Percentiles rank a stretch among this genome's conserved stretches.
Evolutionary conservation across 345 rosid species (phyloP).

Genomic region (Anastatica hierochuntica): DNA sequence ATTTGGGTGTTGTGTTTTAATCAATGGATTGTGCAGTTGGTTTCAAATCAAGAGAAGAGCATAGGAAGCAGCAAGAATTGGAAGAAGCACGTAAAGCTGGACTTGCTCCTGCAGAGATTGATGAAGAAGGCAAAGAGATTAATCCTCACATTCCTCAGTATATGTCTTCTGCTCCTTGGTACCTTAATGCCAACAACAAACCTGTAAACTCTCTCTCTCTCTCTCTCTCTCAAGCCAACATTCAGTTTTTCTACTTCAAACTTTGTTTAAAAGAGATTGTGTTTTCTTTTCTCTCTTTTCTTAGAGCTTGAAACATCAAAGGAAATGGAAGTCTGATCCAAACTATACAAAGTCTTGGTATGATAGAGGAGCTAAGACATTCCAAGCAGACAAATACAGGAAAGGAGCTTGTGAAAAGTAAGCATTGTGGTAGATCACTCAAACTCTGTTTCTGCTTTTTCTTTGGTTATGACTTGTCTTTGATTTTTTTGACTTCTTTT

Average conservation of each 20-base stretch:
- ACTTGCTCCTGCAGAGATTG: slow-evolving; percentile 37
- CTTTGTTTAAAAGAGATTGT: no score
- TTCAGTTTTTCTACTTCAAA: no score
- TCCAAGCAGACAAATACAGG: slow-evolving; percentile 61
- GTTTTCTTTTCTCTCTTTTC: no score
- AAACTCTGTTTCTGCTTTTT: no score
- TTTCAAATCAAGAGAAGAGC: slow-evolving; percentile 60
- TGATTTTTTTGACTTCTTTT: no score
- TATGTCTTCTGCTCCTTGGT: slow-evolving; percentile 74
- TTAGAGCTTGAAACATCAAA: slow-evolving; percentile 71
- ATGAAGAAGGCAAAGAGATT: slow-evolving; percentile 68
- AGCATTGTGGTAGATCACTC: no score
- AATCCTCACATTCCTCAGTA: slow-evolving; percentile 74
- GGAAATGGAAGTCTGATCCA: slow-evolving; percentile 75
- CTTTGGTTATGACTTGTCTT: no score
- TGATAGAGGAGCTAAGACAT: slow-evolving; percentile 55
- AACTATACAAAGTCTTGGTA: slow-evolving; percentile 68
- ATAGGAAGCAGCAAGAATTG: slow-evolving; percentile 48
- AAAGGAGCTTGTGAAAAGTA: slow-evolving; percentile 61
- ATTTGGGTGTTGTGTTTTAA: no score
- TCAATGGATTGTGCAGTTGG: no score
- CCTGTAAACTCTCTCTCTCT: background rate
- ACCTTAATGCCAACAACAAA: slow-evolving; percentile 50
- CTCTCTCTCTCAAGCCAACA: no score
- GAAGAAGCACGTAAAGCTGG: slow-evolving; percentile 43